Evolutionary conservation across 2,329 filamentous ascomycete species (phyloP), one percentile per base, ranked within the genome.

Genomic region (Phialocephala sp.): DNA sequence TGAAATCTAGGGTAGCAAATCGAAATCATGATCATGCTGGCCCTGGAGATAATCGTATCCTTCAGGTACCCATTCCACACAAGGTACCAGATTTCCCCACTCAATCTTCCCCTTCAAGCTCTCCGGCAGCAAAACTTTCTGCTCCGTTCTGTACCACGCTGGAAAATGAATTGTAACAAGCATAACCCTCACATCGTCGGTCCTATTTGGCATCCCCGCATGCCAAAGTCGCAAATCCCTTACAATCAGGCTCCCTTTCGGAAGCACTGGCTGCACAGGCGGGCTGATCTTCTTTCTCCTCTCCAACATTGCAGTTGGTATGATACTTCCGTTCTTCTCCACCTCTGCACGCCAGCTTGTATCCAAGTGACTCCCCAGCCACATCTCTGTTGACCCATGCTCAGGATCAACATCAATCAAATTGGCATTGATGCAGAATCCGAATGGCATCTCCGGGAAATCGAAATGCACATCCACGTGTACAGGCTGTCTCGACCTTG

Each of bases 221-320:
- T 89, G 86, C 86, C 87, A 89, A 8, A 88, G 78, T 22, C 87
- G 76, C 58, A 89, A 74, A 72, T 89, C 86, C 0, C 87, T 79
- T 20, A 89, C 72, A 18, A 88, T 78, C 22, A 89, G 69, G 24
- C 82, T 82, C 0, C 86, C 85, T 69, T 86, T 87, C 24, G 77
- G 77, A 0, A 87, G 78, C 1, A 74, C 61, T 0, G 84, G 83
- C 69, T 87, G 85, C 4, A 79, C 71, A 0, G 84, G 84, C 2
- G 80, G 78, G 1, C 79, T 73, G 1, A 76, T 67, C 4, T 69
- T 63, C 2, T 76, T 64, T 4, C 80, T 77, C 55, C 76, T 72
- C 1, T 76, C 77, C 0, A 87, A 69, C 1, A 80, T 69, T 0
- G 74, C 71, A 9, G 65, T 58, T 11, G 67, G 54, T 58, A 72